Conservation (phyloP, 2,329 filamentous ascomycete species). For the Colletotrichum cereale region DNA sequence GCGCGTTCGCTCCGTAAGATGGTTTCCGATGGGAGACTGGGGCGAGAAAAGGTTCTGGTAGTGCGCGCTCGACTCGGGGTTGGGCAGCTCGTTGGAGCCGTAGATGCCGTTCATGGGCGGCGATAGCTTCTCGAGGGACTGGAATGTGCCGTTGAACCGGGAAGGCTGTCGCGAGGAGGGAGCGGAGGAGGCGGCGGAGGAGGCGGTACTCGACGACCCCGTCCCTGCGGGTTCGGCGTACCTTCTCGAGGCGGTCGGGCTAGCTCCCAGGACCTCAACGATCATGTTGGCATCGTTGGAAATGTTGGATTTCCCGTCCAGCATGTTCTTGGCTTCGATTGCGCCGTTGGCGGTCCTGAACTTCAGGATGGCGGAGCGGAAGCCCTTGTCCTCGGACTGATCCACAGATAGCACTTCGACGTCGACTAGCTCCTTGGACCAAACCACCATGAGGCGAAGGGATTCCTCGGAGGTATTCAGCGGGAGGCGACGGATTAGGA, state of each 20-base stretch:
- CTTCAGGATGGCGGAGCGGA: constrained; percentile 64
- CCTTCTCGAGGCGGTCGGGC: constrained; percentile 49
- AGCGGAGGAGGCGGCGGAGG: constrained; percentile 56
- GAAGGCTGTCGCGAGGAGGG: constrained; percentile 66
- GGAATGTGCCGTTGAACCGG: constrained; percentile 71
- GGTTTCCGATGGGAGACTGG: constrained; percentile 79
- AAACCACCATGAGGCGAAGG: constrained; percentile 69
- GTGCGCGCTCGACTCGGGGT: constrained; percentile 64
- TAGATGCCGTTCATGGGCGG: constrained; percentile 69
- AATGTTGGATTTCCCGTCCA: constrained; percentile 67
- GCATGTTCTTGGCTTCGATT: constrained; percentile 67
- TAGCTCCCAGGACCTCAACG: constrained; percentile 68
- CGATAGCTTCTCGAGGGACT: constrained; percentile 71
- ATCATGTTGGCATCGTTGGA: constrained; percentile 64
- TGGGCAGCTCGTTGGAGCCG: constrained; percentile 69
- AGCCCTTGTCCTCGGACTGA: constrained; percentile 62
- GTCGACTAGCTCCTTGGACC: constrained; percentile 66
- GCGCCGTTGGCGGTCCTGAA: constrained; percentile 68
- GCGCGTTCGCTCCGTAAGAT: constrained; percentile 71
- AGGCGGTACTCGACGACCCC: constrained; percentile 50
- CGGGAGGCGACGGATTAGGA: constrained; percentile 68
- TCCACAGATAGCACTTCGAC: constrained; percentile 65
- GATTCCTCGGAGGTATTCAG: constrained; percentile 65
- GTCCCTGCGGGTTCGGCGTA: constrained; percentile 43
- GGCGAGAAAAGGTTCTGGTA: constrained; percentile 78